A percentile compares a stretch with the other conserved stretches of the same genome.
Conservation (phyloP, 495 filamentous ascomycete species). For the Clavariopsis aquatica region DNA sequence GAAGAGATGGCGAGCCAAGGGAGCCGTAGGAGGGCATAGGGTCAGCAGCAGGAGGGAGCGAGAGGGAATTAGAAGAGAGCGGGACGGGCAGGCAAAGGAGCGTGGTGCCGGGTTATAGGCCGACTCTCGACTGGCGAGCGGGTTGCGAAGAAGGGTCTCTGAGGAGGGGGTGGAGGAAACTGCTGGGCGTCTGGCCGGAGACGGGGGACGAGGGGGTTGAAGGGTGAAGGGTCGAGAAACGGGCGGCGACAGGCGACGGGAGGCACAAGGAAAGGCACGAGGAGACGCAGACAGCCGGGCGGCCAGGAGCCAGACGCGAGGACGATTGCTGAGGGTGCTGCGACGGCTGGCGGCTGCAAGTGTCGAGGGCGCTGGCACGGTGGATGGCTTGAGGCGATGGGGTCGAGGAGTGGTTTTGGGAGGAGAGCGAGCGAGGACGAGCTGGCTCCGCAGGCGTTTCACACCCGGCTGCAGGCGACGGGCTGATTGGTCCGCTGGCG, state of each 20-base stretch:
- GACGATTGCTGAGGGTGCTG: slow-evolving; percentile 10
- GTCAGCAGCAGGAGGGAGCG: neutral
- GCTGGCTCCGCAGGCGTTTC: slow-evolving; percentile 25
- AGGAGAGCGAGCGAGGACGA: slow-evolving; percentile 26
- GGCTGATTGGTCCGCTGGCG: slow-evolving; percentile 30
- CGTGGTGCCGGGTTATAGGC: slow-evolving; percentile 22
- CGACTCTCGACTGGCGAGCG: slow-evolving; percentile 32
- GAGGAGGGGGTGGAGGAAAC: neutral
- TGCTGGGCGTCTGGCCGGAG: slow-evolving; percentile 33
- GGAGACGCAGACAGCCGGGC: slow-evolving; percentile 10
- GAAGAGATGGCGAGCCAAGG: slow-evolving; percentile 70
- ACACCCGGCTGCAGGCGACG: slow-evolving; percentile 8
- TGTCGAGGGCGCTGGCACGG: slow-evolving; percentile 3
- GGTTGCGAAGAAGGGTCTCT: neutral
- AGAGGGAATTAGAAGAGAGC: slow-evolving; percentile 10
- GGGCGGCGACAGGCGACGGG: neutral
- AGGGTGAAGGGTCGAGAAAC: slow-evolving; percentile 10
- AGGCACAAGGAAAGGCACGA: neutral
- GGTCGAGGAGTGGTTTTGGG: slow-evolving; percentile 20
- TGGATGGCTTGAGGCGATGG: neutral
- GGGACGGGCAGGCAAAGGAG: slow-evolving; percentile 20
- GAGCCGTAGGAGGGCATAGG: slow-evolving; percentile 73
- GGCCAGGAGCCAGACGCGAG: slow-evolving; percentile 22
- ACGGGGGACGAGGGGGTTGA: slow-evolving; percentile 15
- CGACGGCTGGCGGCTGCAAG: slow-evolving; percentile 34